Evolutionary conservation across 768 basidiomycete genomes (phyloP), one percentile per base, ranked within the genome.

Genomic region (Boletus rubroflammeus): DNA sequence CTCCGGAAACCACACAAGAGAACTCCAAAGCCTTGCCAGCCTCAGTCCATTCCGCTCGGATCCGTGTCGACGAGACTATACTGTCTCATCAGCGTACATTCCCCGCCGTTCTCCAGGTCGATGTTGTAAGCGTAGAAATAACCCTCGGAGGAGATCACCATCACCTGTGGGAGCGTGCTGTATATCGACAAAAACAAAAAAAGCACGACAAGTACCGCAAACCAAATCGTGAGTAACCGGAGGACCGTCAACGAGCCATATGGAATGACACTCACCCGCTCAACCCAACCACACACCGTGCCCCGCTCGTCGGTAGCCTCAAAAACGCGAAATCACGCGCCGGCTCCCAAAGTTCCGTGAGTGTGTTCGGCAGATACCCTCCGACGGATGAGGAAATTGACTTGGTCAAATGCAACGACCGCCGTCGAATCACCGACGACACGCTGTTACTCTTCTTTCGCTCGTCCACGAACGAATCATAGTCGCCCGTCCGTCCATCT

Each of bases 291-390:
- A 95, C 85, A 64, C 88, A 93, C 54, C 91, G 79, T 11, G 85
- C 83, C 3, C 93, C 86, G 56, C 81, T 74, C 6, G 84, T 80
- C 47, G 94, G 93, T 23, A 99, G 71, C 64, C 90, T 84, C 54
- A 96, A 73, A 68, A 81, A 95, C 1, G 96, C 97, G 67, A 98
- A 98, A 66, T 97, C 96, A 7, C 96, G 78, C 34, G 91, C 80
- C 0, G 97, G 97, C 62, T 98, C 97, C 94, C 95, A 99, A 74
- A 98, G 84, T 68, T 97, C 96, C 19, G 93, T 91, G 43, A 98
- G 71, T 1, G 91, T 86, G 59, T 86, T 89, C 0, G 96, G 96
- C 0, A 94, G 78, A 64, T 93, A 93, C 0, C 86, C 87, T 15
- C 93, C 90, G 17, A 93, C 77, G 4, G 88, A 86, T n/a, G 85